Base-by-base conservation (phyloP, 108 stramenopile genomes). In the Nitzschia sp. region DNA sequence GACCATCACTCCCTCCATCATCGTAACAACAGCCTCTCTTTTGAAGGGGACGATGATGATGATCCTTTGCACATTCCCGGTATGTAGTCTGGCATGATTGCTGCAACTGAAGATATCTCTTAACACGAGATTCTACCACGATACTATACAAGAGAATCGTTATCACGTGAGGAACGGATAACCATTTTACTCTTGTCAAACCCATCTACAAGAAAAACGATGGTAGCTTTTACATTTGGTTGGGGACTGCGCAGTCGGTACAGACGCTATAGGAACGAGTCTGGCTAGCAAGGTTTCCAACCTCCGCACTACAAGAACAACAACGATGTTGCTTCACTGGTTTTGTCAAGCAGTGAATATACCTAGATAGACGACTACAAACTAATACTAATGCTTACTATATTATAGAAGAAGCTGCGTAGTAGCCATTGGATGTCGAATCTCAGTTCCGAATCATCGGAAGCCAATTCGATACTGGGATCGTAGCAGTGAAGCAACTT, bases 261-360 rank as follows among this genome's bases (percentile, higher is more conserved):
- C 38, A 42, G 38, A 9, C 38, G 13, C 9, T 42, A 42, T 42
- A 9, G 38, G n/a, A n/a, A n/a, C n/a, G n/a, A n/a, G n/a, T 9
- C 49, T 51, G 21, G 49, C 49, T 51, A 4, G 17, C 19, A 51
- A 51, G 21, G 8, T 4, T 19, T 51, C 49, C 49, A 51, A 4
- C 49, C 17, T 19, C 49, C 8, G n/a, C 13, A n/a, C 49, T 19
- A 51, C 49, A 51, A 51, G 18, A 51, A 51, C 49, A 51, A 51
- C 49, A 51, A 51, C 49, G 21, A 51, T 51, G 49, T 51, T 51
- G 49, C 30, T 46, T 62, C 61, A 46, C 61, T 62, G 61, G 3
- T 62, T 62, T 62, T 62, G 61, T 9, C 19, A 46, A 62, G 61
- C 61, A 62, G 42, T 62, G 61, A 62, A 42, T 62, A 62, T 34